Evolutionary conservation across 2,329 filamentous ascomycete genomes (phyloP), one percentile per base, ranked within the genome.

Genomic region (Diaporthe capsici): DNA sequence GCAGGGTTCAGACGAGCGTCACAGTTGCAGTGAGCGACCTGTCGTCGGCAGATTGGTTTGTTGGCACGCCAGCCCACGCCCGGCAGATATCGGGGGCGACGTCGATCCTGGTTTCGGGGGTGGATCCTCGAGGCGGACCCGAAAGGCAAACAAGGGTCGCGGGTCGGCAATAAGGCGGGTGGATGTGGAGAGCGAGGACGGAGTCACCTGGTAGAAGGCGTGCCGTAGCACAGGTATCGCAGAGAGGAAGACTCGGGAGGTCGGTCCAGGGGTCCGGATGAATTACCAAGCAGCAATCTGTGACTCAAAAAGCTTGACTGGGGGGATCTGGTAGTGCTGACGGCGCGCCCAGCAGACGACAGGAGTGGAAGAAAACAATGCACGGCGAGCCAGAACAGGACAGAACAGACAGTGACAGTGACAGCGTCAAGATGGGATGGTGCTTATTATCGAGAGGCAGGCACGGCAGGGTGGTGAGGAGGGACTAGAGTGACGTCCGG

Each of bases 61-160:
- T 67, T 67, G 61, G 12, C 28, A 67, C 22, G 37, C 28, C 55
- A 28, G 37, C 37, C 55, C 58, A 42, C n/a, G 58, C 37, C 58
- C 63, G 63, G 63, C 63, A 68, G 63, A 68, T 68, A 37, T 68
- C 63, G 63, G 63, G 63, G 63, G 31, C 28, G 31, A 51, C 20
- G 63, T 68, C 63, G 44, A 68, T 68, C 63, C 20, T 51, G 63
- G 63, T 68, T 68, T 68, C 63, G 63, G 63, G 44, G 63, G 63
- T 68, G 63, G 63, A 37, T 68, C 63, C 44, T 51, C 20, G 28
- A 68, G 44, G 63, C 63, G 63, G 63, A 37, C 44, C 63, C 63
- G 63, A 68, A 51, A 68, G 63, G 28, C 63, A 51, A 68, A 51
- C 63, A 68, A 37, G 63, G 63, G 63, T 51, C 28, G 28, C 44